Percentiles rank a stretch among this genome's conserved stretches.
These are phyloP conservation scores for Penicillium bovifimosum DNA, from an alignment of 495 filamentous ascomycete genomes.

Conservation along the genomic window DNA sequence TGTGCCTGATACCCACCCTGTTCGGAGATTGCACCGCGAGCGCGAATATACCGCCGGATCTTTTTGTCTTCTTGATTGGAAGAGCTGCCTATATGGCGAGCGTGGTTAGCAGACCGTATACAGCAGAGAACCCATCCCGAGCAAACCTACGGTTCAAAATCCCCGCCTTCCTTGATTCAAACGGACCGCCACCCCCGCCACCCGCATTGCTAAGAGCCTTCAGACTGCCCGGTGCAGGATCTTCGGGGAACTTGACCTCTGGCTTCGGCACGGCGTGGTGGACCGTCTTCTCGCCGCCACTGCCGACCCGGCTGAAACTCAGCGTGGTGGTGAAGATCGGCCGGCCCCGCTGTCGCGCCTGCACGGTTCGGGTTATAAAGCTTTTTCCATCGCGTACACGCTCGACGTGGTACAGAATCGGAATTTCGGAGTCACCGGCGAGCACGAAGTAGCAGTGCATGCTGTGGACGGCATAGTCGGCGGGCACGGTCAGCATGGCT, in stretches of 20 bases:
- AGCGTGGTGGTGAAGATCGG: constrained; percentile 93
- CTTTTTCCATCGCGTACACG: constrained; percentile 84
- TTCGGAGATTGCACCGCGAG: constrained; percentile 64
- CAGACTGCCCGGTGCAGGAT: constrained; percentile 15
- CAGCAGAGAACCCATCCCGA: neutral
- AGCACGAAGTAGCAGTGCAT: constrained; percentile 99
- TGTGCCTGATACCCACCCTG: constrained; percentile 74
- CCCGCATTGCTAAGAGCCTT: constrained; percentile 26
- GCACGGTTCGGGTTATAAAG: constrained; percentile 91
- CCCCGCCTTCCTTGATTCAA: constrained; percentile 37
- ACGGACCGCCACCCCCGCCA: constrained; percentile 38
- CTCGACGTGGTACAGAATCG: constrained; percentile 90
- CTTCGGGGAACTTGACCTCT: constrained; percentile 23
- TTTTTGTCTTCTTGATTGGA: constrained; percentile 58
- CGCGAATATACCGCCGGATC: constrained; percentile 72
- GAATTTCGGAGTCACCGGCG: constrained; percentile 74
- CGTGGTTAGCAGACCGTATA: neutral
- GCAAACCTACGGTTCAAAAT: constrained; percentile 39
- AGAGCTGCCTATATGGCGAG: constrained; percentile 26
- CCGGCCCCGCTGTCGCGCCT: constrained; percentile 82
- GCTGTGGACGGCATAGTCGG: constrained; percentile 76
- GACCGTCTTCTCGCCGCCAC: constrained; percentile 56
- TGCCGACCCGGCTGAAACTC: constrained; percentile 72
- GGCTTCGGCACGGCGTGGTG: constrained; percentile 38
- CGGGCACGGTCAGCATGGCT: constrained; percentile 77